phyloP scores from a whole-genome alignment of 345 rosid species.

The Salix udensis region DNA sequence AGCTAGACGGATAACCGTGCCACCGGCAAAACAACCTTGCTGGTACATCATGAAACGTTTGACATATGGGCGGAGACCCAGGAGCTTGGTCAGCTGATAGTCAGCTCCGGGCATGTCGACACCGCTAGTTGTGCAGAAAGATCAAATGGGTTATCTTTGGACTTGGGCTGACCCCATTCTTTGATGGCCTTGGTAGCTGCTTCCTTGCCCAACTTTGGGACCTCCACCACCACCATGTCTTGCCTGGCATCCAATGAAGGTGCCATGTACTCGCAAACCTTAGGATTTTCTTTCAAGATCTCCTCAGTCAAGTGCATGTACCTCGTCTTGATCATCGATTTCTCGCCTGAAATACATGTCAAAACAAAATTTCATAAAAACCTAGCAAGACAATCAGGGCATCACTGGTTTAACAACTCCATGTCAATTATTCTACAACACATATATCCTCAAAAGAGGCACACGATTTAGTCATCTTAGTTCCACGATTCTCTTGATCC shows the following conservation, averaged over 20 bases:
- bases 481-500: no score
- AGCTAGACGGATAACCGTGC: conserved; percentile 79
- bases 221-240: conserved; percentile 73
- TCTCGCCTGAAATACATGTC: conserved; percentile 47
- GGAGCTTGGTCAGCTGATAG: conserved; percentile 81
- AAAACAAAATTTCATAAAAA: neutral
- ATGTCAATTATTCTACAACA: no score
- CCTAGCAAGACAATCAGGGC: neutral
- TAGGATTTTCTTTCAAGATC: conserved; percentile 50
- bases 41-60: conserved; percentile 70
- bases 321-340: conserved; percentile 57
- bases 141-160: conserved; percentile 77
- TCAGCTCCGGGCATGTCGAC: conserved; percentile 96
- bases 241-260: conserved; percentile 70
- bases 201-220: conserved; percentile 75
- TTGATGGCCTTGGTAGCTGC: conserved; percentile 75
- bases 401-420: no score
- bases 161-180: conserved; percentile 84
- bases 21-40: conserved; percentile 74
- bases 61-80: conserved; percentile 73
- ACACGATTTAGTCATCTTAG: no score
- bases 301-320: conserved; percentile 74
- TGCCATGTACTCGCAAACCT: conserved; percentile 63
- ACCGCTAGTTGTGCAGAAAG: conserved; percentile 82
- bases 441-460: no score